Base-by-base conservation (phyloP, 371 early-diverging fungal species). In the Chytridium lagenaria region DNA sequence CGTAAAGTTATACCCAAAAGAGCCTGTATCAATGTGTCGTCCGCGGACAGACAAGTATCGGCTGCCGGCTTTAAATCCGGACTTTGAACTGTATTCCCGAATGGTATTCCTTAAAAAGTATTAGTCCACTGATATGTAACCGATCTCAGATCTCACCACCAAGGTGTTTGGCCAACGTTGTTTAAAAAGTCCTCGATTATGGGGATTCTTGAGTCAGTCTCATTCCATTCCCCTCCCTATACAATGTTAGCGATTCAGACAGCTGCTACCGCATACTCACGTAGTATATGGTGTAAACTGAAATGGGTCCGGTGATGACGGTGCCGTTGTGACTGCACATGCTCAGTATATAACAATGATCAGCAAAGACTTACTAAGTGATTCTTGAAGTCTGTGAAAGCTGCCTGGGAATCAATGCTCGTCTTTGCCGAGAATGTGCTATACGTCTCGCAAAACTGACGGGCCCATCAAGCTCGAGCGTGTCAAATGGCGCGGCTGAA, bases 61-160 rank as follows among this genome's bases (percentile, higher is more conserved):
- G 5, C 34, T 61, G 36, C 36, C 61, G 2, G 61, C 61, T 7
- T 61, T 28, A 26, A 61, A 28, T 12, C 61, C 61, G 5, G 61
- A 33, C 7, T 3, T 16, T 34, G 31, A 10, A 34, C 5, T 31
- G 36, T 61, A 61, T 36, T 61, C 61, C 10, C 61, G 61, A 3
- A 61, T 23, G n/a, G 61, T 61, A 34, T 61, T 61, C 61, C 55
- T 55, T 7, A 44, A n/a, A n/a, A n/a, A n/a, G n/a, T 44, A 44
- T 44, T 44, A 12, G 12, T 44, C 19, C 10, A 26, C 16, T 7
- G 10, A 7, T 7, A 55, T 16, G 16, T 28, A 26, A 26, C 7
- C 10, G 10, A 55, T 7, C 10, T 16, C 23, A 10, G 5, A 15
- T 16, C 55, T 28, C 26, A 55, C 55, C 61, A 61, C 61, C 61